phyloP scores from a whole-genome alignment of 1,284 basidiomycete genomes.

The Gomphus bonarii region DNA sequence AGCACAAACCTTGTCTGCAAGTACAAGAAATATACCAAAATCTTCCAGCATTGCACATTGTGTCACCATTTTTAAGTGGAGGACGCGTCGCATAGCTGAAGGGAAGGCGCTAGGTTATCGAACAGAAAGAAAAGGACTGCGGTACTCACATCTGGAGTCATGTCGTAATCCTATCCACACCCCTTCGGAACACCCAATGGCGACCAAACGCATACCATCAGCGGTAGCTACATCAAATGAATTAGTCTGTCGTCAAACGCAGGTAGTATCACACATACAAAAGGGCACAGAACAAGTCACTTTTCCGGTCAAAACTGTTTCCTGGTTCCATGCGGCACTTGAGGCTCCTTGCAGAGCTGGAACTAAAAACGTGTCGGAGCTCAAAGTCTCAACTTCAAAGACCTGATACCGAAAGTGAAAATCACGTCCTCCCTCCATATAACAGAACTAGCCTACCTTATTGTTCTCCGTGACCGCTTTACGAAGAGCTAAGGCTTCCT shows the following conservation, averaged over 20 bases:
- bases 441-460: constrained; percentile 38
- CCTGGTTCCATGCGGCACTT: constrained; percentile 54
- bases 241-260: not conserved
- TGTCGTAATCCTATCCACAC: constrained; percentile 95
- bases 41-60: constrained; percentile 93
- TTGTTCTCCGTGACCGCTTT: constrained; percentile 84
- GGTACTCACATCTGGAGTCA: constrained; percentile 64
- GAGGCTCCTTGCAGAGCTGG: constrained; percentile 44
- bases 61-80: constrained; percentile 84
- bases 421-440: not conserved
- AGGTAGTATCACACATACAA: constrained; percentile 39
- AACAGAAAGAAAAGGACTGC: not conserved
- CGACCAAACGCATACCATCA: constrained; percentile 78
- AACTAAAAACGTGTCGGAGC: constrained; percentile 74
- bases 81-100: constrained; percentile 75
- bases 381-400: constrained; percentile 81
- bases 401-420: constrained; percentile 23
- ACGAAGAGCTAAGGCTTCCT: constrained; percentile 80
- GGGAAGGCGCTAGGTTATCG: not conserved
- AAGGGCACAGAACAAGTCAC: constrained; percentile 93
- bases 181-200: constrained; percentile 90
- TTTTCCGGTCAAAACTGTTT: constrained; percentile 72
- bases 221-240: constrained; percentile 45
- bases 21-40: constrained; percentile 90
- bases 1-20: constrained; percentile 73